phyloP scores from a whole-genome alignment of 225 moss, liverwort and hornwort species.

The Thuidium tamariscinum region DNA sequence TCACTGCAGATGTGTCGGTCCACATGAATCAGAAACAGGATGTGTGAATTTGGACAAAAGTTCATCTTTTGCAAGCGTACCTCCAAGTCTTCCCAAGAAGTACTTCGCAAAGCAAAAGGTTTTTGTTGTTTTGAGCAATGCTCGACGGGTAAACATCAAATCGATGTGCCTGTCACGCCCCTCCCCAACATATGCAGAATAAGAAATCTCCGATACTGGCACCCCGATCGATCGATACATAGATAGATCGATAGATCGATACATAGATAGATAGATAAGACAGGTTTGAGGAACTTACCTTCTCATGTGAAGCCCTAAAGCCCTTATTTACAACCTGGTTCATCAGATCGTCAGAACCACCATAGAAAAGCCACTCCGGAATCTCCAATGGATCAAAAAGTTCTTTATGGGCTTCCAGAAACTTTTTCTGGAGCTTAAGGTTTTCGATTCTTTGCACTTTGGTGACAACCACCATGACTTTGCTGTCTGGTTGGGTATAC shows the following conservation, averaged over 20 bases:
- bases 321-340: conserved; percentile 1
- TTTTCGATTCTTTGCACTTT: conserved; percentile 17
- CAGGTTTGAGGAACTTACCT: not conserved
- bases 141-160: conserved; percentile 17
- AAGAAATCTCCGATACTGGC: not conserved
- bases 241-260: no score
- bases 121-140: not conserved
- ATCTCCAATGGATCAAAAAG: conserved; percentile 10
- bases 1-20: not conserved
- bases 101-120: conserved; percentile 28
- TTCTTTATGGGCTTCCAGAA: conserved; percentile 10
- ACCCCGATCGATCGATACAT: no score
- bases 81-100: conserved; percentile 26
- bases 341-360: not conserved
- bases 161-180: conserved; percentile 7
- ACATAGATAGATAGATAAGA: no score
- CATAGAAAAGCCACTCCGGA: conserved; percentile 30
- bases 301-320: not conserved
- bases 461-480: not conserved
- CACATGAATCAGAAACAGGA: not conserved
- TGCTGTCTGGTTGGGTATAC: not conserved
- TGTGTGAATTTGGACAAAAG: not conserved
- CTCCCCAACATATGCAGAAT: not conserved
- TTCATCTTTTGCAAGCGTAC: not conserved
- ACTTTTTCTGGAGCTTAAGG: not conserved